A percentile compares a stretch with the other conserved stretches of the same genome.
phyloP scores from a whole-genome alignment of 2,329 filamentous ascomycete genomes.

The Colletotrichum orbiculare region DNA sequence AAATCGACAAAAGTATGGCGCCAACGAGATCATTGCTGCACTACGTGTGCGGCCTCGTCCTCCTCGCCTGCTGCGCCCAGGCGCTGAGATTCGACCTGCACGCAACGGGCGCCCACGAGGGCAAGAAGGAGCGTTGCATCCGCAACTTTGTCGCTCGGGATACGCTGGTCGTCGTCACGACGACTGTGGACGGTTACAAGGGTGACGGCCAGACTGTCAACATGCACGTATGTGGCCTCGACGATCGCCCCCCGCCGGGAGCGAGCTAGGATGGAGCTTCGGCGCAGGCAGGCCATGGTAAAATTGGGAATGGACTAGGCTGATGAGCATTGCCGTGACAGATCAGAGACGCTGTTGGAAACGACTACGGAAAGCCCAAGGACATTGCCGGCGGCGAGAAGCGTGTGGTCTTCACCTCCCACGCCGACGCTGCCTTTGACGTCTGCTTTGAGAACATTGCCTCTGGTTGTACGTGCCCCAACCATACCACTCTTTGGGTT shows the following conservation, averaged over 20 bases:
- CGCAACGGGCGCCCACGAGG: constrained; percentile 71
- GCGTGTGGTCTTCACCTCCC: constrained; percentile 92
- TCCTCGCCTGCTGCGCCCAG: constrained; percentile 64
- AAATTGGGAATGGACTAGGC: constrained; percentile 4
- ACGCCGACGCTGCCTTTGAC: constrained; percentile 91
- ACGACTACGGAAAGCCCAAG: constrained; percentile 92
- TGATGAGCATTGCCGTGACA: constrained; percentile 51
- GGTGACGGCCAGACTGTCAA: constrained; percentile 95
- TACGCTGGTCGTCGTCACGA: constrained; percentile 94
- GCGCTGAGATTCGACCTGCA: constrained; percentile 95
- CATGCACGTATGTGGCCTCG: constrained; percentile 77
- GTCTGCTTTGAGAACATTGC: constrained; percentile 94
- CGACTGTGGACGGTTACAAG: constrained; percentile 84
- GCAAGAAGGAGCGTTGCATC: constrained; percentile 86
- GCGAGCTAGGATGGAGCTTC: not conserved
- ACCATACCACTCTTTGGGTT: not conserved
- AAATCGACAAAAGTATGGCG: constrained; percentile 54
- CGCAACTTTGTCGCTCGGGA: constrained; percentile 94
- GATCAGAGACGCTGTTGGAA: constrained; percentile 95
- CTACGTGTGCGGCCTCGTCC: constrained; percentile 67
- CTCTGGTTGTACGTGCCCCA: constrained; percentile 69
- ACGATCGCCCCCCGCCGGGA: not conserved
- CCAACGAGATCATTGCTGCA: constrained; percentile 64
- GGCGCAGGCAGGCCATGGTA: not conserved
- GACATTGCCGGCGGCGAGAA: constrained; percentile 94